Evolutionary conservation across 305 asterid genomes (phyloP).

Genomic region (Withania somnifera): DNA sequence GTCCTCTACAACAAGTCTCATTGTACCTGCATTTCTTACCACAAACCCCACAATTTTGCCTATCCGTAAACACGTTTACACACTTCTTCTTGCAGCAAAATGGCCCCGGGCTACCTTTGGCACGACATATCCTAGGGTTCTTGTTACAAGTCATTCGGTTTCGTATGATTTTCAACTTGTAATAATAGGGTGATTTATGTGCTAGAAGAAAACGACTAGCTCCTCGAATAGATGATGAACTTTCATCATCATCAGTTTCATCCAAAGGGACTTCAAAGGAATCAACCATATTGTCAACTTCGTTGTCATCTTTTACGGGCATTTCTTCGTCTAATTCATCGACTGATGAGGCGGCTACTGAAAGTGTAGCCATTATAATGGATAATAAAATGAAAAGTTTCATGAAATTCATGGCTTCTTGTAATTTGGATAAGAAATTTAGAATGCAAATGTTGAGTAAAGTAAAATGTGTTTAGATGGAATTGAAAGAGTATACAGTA

Average conservation of each 20-base stretch:
- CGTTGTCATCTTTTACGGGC: neutral
- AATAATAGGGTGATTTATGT: neutral
- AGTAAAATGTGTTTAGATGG: too few species aligned
- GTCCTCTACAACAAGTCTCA: slow-evolving; percentile 22
- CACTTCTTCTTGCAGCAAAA: slow-evolving; percentile 24
- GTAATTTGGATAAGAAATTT: neutral
- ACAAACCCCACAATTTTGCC: slow-evolving; percentile 14
- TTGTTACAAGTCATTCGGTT: slow-evolving; percentile 8
- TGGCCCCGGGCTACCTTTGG: slow-evolving; percentile 9
- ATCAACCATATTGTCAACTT: neutral
- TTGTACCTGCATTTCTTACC: slow-evolving; percentile 10
- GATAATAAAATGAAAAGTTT: neutral
- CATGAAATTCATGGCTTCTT: neutral
- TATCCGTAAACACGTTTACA: slow-evolving; percentile 12
- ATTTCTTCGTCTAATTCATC: neutral
- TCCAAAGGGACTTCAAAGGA: neutral
- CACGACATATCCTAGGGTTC: slow-evolving; percentile 17
- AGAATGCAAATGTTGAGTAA: too few species aligned
- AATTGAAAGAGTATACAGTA: neutral
- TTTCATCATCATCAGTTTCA: slow-evolving; percentile 1
- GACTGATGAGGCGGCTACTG: neutral
- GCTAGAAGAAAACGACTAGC: slow-evolving; percentile 7
- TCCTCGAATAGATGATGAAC: neutral
- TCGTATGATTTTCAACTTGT: neutral
- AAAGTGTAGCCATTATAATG: neutral